phyloP scores from a whole-genome alignment of 148 eudicot species.

The Pharnaceum exiguum region DNA sequence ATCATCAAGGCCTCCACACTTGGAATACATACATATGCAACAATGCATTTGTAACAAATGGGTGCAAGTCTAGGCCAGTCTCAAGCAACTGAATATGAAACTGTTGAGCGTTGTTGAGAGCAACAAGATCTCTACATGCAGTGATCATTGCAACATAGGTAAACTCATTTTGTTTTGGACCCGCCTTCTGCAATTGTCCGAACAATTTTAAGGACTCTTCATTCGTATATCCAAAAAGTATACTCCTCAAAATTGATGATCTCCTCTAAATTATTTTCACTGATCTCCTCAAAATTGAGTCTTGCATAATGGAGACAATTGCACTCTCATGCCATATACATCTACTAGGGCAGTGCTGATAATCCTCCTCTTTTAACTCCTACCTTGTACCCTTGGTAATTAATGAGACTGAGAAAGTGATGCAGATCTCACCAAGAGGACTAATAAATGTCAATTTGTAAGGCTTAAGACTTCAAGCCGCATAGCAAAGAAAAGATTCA shows the following conservation, averaged over 20 bases:
- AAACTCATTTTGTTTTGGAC: constrained; percentile 35
- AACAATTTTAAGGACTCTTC: constrained; percentile 56
- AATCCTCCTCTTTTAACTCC: constrained; percentile 40
- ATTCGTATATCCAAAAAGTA: constrained; percentile 58
- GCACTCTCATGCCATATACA: constrained; percentile 64
- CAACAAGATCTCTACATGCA: constrained; percentile 54
- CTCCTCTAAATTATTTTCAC: constrained; percentile 53
- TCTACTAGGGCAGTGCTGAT: constrained; percentile 64
- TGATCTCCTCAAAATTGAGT: constrained; percentile 49
- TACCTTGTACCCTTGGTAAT: constrained; percentile 38
- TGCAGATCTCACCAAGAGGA: constrained; percentile 60
- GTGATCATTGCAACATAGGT: constrained; percentile 53
- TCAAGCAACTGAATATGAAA: constrained; percentile 52
- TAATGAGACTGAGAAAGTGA: constrained; percentile 48
- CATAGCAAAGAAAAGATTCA: constrained; percentile 51
- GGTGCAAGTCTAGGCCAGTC: constrained; percentile 38
- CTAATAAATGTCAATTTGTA: constrained; percentile 57
- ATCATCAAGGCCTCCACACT: constrained; percentile 58
- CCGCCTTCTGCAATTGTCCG: constrained; percentile 36
- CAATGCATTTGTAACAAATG: constrained; percentile 50
- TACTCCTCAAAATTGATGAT: constrained; percentile 83
- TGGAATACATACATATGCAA: constrained; percentile 73
- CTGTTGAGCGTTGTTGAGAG: constrained; percentile 50
- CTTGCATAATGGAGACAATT: constrained; percentile 47
- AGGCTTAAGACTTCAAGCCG: constrained; percentile 37